phyloP scores from a whole-genome alignment of 176 grass and related monocot species.

The bread wheat (Triticum aestivum) region IWGSC_CS_RefSeq_v2.1 NC_057797.1:557630374-557630873 shows the following conservation, averaged over 20 bases:
- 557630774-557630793: slow-evolving; percentile 2
- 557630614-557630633: background rate
- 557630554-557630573: slow-evolving; percentile 32
- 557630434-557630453: slow-evolving; percentile 92
- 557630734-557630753: slow-evolving; percentile 6
- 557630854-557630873: background rate
- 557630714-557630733: background rate
- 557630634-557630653: background rate
- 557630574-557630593: background rate
- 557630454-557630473: slow-evolving; percentile 81
- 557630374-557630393: slow-evolving; percentile 84
- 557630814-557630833: background rate
- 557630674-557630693: background rate
- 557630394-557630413: slow-evolving; percentile 57
- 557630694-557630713: background rate
- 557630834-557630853: background rate
- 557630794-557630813: background rate
- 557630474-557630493: slow-evolving; percentile 73
- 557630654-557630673: background rate
- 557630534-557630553: slow-evolving; percentile 13
- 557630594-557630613: background rate
- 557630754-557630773: background rate
- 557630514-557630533: slow-evolving; percentile 80
- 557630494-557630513: slow-evolving; percentile 89
- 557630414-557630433: slow-evolving; percentile 75